Base-by-base conservation (phyloP, 257 asterid genomes). In the Primulina huaijiensis region DNA sequence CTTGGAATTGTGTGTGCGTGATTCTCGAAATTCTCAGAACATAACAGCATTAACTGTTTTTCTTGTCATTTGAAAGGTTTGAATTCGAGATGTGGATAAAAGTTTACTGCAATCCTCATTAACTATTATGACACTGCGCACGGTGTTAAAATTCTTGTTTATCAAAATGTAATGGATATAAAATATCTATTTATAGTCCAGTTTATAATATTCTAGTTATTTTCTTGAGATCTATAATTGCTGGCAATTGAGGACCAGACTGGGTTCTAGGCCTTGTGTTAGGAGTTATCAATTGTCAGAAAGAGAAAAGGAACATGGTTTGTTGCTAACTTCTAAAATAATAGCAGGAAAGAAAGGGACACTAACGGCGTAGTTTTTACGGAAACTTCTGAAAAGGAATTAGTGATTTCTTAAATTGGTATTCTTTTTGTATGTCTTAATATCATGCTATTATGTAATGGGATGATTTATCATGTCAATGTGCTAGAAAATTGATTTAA, bases 1-100 rank as follows among this genome's bases (percentile, higher is more conserved):
- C n/a, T n/a, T n/a, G n/a, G n/a, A n/a, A n/a, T n/a, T n/a, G n/a
- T n/a, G n/a, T n/a, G n/a, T n/a, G n/a, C n/a, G n/a, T n/a, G n/a
- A n/a, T n/a, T n/a, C n/a, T n/a, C n/a, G n/a, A n/a, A n/a, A n/a
- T n/a, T n/a, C n/a, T n/a, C n/a, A n/a, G n/a, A n/a, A n/a, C n/a
- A n/a, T n/a, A n/a, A n/a, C n/a, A n/a, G n/a, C n/a, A 23, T 1
- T 23, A 23, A 23, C 25, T 23, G 1, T 21, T 23, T 60, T 34
- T 8, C n/a, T 61, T 16, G 19, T 27, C 38, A 27, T 12, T 21
- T 68, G 16, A 55, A 56, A 53, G 37, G 27, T 63, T 60, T 10
- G 20, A 75, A 40, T 30, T 68, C 7, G 3, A 74, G 27, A 50
- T 57, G 25, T 50, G 19, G n/a, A 65, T 27, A 17, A 64, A 56